Base-by-base conservation (phyloP, 148 eudicot species). In the Camellia japonica region DNA sequence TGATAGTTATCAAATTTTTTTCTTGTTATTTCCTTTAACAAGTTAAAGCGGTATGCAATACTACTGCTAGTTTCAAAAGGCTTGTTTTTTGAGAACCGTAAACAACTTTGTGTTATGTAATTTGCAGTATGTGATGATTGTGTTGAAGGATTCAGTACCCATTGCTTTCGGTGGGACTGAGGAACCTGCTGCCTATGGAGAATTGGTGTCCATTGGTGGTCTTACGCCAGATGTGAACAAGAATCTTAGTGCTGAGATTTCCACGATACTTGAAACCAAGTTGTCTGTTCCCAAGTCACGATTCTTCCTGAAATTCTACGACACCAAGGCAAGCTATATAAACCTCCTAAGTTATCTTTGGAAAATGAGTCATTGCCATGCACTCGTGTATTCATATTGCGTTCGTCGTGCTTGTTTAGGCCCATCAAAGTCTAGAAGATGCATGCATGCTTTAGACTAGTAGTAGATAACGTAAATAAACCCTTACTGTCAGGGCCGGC, bases 361-460 rank as follows among this genome's bases (percentile, higher is more conserved):
- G 23, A 23, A 73, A 20, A 73, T 54, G 63, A 51, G 80, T 63
- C 64, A 62, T 59, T 77, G 20, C 52, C 14, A 59, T 23, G 79
- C 76, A 71, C 75, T 58, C 44, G 64, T 73, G 58, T 80, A 79
- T 84, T 87, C 86, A 84, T 83, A 84, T 86, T 87, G 83, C 85
- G 87, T 83, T 91, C 79, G 83, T 90, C 80, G 77, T 87, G 82
- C 77, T 86, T 82, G 86, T 90, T 85, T 94, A 90, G 97, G 97
- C 90, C 75, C 80, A 86, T 85, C 90, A 85, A 84, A 88, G 87
- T 82, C 91, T 90, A 93, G 97, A 88, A 88, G 73, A 89, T 91
- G 93, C 91, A 89, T 93, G 79, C 97, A 94, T 93, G 95, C 97
- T 88, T 93, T 93, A 93, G 95, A 93, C 91, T 94, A 94, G 93